Evolutionary conservation across 108 stramenopile genomes (phyloP), one percentile per base, ranked within the genome.

Genomic region (Fragilariopsis cylindrus): DNA sequence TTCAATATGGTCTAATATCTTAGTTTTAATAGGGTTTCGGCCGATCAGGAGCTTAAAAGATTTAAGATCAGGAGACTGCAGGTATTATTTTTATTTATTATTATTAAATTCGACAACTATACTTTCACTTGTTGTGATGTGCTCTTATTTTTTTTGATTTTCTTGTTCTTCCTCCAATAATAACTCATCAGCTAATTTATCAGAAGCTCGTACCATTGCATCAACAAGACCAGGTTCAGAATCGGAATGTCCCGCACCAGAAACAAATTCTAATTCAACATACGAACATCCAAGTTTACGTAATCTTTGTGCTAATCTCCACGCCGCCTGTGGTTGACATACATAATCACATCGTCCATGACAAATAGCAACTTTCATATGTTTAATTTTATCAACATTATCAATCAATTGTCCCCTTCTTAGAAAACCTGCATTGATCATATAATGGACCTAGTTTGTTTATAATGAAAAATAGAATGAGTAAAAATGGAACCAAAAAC

Each of bases 261-360:
- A 19, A n/a, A 57, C 57, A 57, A 57, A 57, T 57, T 57, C 57
- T n/a, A n/a, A 57, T n/a, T 57, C 18, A n/a, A 57, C 57, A 57
- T 15, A 57, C 18, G n/a, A 19, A 19, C 57, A 57, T 7, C 57
- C 57, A 18, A 18, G 18, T 7, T 15, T 57, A 19, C 57, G 57
- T 7, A 57, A n/a, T 7, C 18, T 19, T 19, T 57, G 8, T n/a
- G 57, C 21, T n/a, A 57, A 19, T n/a, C 57, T 57, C 57, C 57
- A 57, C 18, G 57, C 57, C 7, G 57, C 57, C 57, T 57, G 57
- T 57, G 57, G 57, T 57, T 57, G 57, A n/a, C 57, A 57, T 7
- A 57, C 57, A n/a, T 57, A 57, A 57, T 57, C 57, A 7, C 16
- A n/a, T 19, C 57, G 57, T n/a, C 57, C 57, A n/a, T 57, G 57